Percentiles rank a stretch among this genome's conserved stretches.
These are phyloP conservation scores for Kurtzmaniella cleridarum DNA, from an alignment of 805 yeast species.

Conservation along the genomic window DNA sequence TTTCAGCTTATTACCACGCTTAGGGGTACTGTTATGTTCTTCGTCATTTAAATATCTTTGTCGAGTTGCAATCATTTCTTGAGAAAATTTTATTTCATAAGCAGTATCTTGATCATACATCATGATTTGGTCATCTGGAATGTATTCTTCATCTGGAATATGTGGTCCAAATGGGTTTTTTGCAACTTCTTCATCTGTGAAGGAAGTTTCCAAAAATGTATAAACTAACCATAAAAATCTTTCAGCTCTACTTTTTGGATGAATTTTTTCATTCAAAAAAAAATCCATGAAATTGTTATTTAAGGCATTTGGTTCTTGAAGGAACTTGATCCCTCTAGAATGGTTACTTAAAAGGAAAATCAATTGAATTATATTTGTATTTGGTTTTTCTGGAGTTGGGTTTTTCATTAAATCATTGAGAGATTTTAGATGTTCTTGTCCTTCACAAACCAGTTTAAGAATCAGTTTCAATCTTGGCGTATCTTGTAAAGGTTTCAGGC, in stretches of 20 bases:
- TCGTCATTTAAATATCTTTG: constrained; percentile 35
- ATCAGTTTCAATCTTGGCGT: constrained; percentile 91
- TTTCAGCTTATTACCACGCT: constrained; percentile 26
- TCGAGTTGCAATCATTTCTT: constrained; percentile 42
- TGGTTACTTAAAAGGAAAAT: constrained; percentile 69
- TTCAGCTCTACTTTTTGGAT: constrained; percentile 62
- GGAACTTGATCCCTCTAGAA: constrained; percentile 45
- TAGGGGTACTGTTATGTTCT: constrained; percentile 27
- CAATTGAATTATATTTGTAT: constrained; percentile 62
- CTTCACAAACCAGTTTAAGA: constrained; percentile 80
- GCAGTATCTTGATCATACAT: constrained; percentile 44
- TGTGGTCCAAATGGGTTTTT: constrained; percentile 54
- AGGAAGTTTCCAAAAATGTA: constrained; percentile 69
- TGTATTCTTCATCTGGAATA: constrained; percentile 33
- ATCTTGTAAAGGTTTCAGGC: constrained; percentile 77
- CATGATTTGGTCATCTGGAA: constrained; percentile 20
- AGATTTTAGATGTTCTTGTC: constrained; percentile 44
- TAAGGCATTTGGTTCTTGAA: constrained; percentile 15
- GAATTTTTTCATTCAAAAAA: constrained; percentile 55
- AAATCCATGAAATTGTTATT: constrained; percentile 60
- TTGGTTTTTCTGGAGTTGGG: constrained; percentile 33
- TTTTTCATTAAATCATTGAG: constrained; percentile 43
- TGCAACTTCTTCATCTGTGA: constrained; percentile 44
- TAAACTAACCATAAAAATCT: constrained; percentile 82
- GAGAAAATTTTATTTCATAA: constrained; percentile 43